A percentile compares a stretch with the other conserved stretches of the same genome.
These are phyloP conservation scores for Talaromyces sp. DNA, from an alignment of 2,329 filamentous ascomycete genomes.

Conservation along the genomic window DNA sequence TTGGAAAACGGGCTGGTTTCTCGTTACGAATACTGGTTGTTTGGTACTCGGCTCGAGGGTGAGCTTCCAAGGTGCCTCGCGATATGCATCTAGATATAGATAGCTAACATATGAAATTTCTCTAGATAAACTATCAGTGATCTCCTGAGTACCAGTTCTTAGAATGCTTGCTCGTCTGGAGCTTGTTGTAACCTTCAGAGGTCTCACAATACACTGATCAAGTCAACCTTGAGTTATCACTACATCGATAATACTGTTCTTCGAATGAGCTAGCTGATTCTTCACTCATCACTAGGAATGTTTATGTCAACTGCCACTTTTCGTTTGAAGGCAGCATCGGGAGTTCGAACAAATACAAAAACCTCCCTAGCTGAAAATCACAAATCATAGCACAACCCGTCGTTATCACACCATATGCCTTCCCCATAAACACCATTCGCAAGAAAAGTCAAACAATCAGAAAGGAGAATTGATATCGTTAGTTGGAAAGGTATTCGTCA, in stretches of 20 bases:
- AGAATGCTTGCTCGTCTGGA: too few relatives aligned
- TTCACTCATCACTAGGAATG: too few relatives aligned
- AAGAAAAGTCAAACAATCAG: not conserved
- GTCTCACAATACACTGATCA: too few relatives aligned
- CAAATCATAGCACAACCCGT: slow-evolving; percentile 7
- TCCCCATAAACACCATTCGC: not conserved
- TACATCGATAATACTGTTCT: too few relatives aligned
- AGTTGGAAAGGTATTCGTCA: not conserved
- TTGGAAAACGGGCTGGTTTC: not conserved
- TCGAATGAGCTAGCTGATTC: too few relatives aligned
- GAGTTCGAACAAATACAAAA: not conserved
- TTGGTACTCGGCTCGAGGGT: not conserved
- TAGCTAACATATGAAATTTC: not conserved
- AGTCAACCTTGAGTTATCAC: too few relatives aligned
- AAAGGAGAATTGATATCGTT: not conserved
- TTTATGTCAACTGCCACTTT: too few relatives aligned
- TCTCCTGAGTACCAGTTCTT: too few relatives aligned
- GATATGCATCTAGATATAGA: slow-evolving; percentile 23
- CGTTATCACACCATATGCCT: not conserved
- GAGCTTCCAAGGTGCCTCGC: slow-evolving; percentile 19
- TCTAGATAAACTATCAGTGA: too few relatives aligned
- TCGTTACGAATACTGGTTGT: not conserved
- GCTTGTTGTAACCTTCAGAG: too few relatives aligned
- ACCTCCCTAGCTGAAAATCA: not conserved
- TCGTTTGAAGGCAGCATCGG: too few relatives aligned